These are phyloP conservation scores for Fusarium sublunatum DNA, from an alignment of 2,329 filamentous ascomycete species.

Conservation along the genomic window DNA sequence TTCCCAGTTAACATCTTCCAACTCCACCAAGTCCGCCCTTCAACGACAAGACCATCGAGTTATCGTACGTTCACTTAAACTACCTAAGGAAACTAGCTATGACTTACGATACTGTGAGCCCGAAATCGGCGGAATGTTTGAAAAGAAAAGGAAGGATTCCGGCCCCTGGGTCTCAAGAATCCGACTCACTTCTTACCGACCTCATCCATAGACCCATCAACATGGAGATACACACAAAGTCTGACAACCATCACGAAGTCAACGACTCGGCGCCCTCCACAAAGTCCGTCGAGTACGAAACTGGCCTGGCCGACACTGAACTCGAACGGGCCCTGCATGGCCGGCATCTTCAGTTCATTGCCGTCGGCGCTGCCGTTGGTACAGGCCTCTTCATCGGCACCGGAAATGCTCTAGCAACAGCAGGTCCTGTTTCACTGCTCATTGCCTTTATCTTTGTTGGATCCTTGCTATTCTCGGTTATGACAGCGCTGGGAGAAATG, in stretches of 20 bases:
- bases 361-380: constrained; percentile 64
- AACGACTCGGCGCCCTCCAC: constrained; percentile 18
- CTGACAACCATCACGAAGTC: not conserved
- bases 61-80: not conserved
- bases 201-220: not conserved
- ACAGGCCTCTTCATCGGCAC: constrained; percentile 69
- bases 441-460: constrained; percentile 31
- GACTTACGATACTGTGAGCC: not conserved
- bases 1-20: not conserved
- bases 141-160: not conserved
- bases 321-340: constrained; percentile 68
- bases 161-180: accelerated
- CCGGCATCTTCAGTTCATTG: constrained; percentile 69
- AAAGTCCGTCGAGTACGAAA: constrained; percentile 49
- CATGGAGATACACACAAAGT: constrained; percentile 29
- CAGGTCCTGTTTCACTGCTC: constrained; percentile 25
- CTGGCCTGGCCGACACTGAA: constrained; percentile 56
- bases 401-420: constrained; percentile 18
- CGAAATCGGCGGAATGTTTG: not conserved
- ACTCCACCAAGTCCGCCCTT: constrained; percentile 34
- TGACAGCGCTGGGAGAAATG: constrained; percentile 62
- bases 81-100: not conserved
- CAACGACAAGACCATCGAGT: constrained; percentile 13
- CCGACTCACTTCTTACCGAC: not conserved
- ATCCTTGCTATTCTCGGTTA: constrained; percentile 15